Percentiles rank a stretch among this genome's conserved stretches.
phyloP scores from a whole-genome alignment of 164 flowering plant species.

The Malania oleifera region DNA sequence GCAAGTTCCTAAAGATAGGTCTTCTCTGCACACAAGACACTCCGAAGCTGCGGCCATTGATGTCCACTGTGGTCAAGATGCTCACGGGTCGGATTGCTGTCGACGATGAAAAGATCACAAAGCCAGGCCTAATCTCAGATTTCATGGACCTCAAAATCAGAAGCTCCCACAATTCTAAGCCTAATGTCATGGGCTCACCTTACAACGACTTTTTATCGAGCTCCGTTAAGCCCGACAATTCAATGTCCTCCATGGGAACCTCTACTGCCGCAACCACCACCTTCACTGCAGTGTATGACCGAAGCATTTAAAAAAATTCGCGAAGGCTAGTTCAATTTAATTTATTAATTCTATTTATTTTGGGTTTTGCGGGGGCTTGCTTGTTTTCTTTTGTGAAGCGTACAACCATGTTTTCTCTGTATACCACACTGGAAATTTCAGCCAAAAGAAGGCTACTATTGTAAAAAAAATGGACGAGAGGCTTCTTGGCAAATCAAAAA shows the following conservation, averaged over 20 bases:
- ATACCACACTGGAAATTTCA: too few relatives aligned
- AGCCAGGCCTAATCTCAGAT: conserved; percentile 80
- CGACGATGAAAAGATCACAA: conserved; percentile 40
- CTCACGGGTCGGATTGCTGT: conserved; percentile 39
- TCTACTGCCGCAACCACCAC: conserved; percentile 33
- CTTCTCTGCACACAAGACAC: conserved; percentile 88
- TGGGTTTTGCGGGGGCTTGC: too few relatives aligned
- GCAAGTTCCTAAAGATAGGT: conserved; percentile 62
- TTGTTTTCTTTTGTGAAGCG: too few relatives aligned
- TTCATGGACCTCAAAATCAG: conserved; percentile 78
- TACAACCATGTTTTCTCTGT: too few relatives aligned
- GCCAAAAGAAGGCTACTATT: too few relatives aligned
- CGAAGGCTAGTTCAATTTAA: too few relatives aligned
- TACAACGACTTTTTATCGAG: conserved; percentile 29
- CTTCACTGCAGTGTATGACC: conserved; percentile 30
- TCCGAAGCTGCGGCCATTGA: conserved; percentile 82
- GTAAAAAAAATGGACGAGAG: too few relatives aligned
- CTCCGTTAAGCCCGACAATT: conserved; percentile 25
- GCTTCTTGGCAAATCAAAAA: too few relatives aligned
- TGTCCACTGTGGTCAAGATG: conserved; percentile 83
- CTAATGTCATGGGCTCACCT: conserved; percentile 9
- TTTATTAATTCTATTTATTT: too few relatives aligned
- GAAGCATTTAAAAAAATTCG: conserved; percentile 23
- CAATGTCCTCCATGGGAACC: conserved; percentile 25
- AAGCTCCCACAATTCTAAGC: conserved; percentile 12